Conservation (phyloP, 257 asterid species). For the Linderniella brevidens region DNA sequence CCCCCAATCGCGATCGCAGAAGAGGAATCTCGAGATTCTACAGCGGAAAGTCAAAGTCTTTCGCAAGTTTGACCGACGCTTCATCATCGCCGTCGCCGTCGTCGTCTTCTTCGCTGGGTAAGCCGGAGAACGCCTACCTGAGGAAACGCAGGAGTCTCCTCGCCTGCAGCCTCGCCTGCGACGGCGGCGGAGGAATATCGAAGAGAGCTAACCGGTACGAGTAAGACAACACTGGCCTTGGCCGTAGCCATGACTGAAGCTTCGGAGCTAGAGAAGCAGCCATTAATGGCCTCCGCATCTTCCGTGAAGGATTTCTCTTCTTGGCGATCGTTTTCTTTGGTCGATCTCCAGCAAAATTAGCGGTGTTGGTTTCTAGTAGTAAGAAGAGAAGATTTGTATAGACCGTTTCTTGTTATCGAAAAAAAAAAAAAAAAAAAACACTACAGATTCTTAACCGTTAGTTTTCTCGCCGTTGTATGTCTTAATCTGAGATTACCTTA, state of each 20-base stretch:
- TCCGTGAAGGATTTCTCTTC: conserved; percentile 16
- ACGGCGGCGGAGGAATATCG: conserved; percentile 33
- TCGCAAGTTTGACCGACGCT: conserved; percentile 46
- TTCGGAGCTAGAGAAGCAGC: conserved; percentile 5
- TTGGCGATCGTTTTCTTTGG: conserved; percentile 53
- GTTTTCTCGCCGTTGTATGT: no score
- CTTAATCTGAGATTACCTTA: no score
- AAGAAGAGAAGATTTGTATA: no score
- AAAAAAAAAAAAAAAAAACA: no score
- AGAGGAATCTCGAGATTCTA: conserved; percentile 70
- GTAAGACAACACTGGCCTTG: conserved; percentile 28
- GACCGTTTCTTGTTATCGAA: no score
- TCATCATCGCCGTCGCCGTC: conserved; percentile 32
- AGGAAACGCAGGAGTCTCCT: conserved; percentile 45
- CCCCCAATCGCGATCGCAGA: conserved; percentile 19
- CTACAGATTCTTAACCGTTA: no score
- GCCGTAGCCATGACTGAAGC: conserved; percentile 26
- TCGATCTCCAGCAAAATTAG: conserved; percentile 32
- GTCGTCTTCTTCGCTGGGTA: conserved; percentile 32
- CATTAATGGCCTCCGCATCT: conserved; percentile 3
- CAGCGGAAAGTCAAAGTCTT: conserved; percentile 72
- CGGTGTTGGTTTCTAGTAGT: no score
- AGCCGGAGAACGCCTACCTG: conserved; percentile 44
- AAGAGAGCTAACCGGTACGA: conserved; percentile 24
- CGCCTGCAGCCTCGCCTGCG: conserved; percentile 27